A percentile compares a stretch with the other conserved stretches of the same genome.
Evolutionary conservation across 805 yeast species (phyloP).

Genomic region (Schwanniomyces pseudopolymorphus): DNA sequence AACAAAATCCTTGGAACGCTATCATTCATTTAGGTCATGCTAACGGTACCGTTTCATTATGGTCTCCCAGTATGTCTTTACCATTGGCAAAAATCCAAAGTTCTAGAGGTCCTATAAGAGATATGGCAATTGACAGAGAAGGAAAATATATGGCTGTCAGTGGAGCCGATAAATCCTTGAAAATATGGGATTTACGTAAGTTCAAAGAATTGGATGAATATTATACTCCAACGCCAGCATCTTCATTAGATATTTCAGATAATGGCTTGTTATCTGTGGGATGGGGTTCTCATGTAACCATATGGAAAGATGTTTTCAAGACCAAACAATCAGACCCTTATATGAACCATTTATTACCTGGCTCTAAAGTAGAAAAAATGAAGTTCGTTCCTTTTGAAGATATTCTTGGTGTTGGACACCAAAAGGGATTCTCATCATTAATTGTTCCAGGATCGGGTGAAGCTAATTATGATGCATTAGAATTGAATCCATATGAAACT

Average conservation of each 20-base stretch:
- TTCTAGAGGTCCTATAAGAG: conserved; percentile 83
- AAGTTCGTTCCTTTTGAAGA: conserved; percentile 94
- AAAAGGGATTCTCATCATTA: conserved; percentile 74
- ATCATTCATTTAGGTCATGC: conserved; percentile 91
- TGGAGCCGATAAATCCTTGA: conserved; percentile 80
- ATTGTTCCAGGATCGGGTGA: conserved; percentile 97
- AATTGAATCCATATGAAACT: conserved; percentile 88
- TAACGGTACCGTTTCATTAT: conserved; percentile 87
- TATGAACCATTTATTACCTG: conserved; percentile 85
- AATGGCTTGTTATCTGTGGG: conserved; percentile 84
- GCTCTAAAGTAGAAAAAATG: conserved; percentile 65
- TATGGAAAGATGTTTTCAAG: conserved; percentile 86
- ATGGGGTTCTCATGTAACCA: conserved; percentile 92
- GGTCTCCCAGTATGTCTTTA: conserved; percentile 88
- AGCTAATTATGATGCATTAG: conserved; percentile 94
- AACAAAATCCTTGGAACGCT: conserved; percentile 95
- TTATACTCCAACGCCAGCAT: conserved; percentile 79
- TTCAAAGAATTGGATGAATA: conserved; percentile 74
- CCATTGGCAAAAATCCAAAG: conserved; percentile 82
- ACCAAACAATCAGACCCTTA: conserved; percentile 79
- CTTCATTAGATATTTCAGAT: conserved; percentile 78
- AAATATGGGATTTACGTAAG: conserved; percentile 91
- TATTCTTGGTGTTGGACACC: conserved; percentile 87
- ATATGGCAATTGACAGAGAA: conserved; percentile 83
- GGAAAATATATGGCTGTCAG: conserved; percentile 94